Base-by-base conservation (phyloP, 2,329 filamentous ascomycete species). In the Coniochaeta prunicola region DNA sequence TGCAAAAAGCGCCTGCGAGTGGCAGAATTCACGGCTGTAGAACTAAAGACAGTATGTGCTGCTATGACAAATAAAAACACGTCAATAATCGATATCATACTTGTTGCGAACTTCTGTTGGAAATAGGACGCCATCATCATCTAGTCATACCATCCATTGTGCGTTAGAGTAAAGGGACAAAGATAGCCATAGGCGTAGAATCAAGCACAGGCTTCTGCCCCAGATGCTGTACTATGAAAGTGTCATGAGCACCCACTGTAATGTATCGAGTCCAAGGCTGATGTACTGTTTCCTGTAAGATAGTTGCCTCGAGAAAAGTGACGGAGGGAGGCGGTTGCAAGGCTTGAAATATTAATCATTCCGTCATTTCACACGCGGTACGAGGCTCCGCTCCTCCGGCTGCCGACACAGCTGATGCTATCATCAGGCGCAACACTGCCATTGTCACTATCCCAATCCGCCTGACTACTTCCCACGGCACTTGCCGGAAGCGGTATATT, bases 381-480 rank as follows among this genome's bases (percentile, higher is more conserved):
- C 10, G 64, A 59, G 7, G 68, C 65, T 21, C 66, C 62, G 45
- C 67, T 67, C 59, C 69, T 70, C 45, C 74, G 71, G 61, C 68
- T 76, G 24, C 82, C 83, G n/a, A 85, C 76, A 63, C 80, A 83
- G 67, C 82, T 85, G 59, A 87, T 84, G 65, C 83, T 86, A 66
- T 87, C 84, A 64, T 78, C 80, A 1, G 84, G 84, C 48, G 78
- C 81, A 36, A 87, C 73, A 64, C 81, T 85, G 55, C 74, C 77
- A 57, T 72, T 70, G 62, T 84, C 81, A 40, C 80, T 77, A 10
- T 80, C 76, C 69, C 74, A 76, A 42, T 70, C 67, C 9, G 70
- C 71, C 38, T 74, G 69, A 56, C 75, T 76, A 59, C 72, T 75
- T 12, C 77, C 76, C 4, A 70, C 68, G 3, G 69, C 69, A 58